Evolutionary conservation across 208 protist species (phyloP), one percentile per base, ranked within the genome.

Genomic region (Acanthamoeba triangularis): DNA sequence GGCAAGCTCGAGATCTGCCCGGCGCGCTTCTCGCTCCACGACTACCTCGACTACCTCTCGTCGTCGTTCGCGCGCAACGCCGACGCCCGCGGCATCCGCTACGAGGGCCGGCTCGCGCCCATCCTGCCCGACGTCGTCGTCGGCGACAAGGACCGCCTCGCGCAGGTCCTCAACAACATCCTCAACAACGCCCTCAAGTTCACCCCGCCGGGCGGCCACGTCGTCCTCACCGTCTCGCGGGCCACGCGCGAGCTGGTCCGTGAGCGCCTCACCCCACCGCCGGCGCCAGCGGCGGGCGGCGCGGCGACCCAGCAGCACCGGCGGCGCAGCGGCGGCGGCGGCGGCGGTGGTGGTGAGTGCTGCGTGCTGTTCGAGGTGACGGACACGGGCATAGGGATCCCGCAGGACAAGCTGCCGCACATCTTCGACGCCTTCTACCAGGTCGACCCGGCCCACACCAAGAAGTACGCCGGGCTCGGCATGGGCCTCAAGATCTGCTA

Each of bases 381-480:
- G 10, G 90, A 94, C 67, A 94, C 30, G 44, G 90, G 85, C 35
- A 92, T 92, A 11, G 85, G 85, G 20, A 92, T 92, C n/a, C 85
- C 54, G 10, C 20, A 3, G 1, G 56, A 92, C 59, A 72, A 92
- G 56, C 47, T 76, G 63, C 54, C 59, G 30, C 54, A 52, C 33
- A 92, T 92, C 85, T 92, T 92, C 37, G 85, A 92, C 25, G 59
- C 85, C 56, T 92, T 92, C 85, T 92, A 76, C 18, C 85, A 92
- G 44, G 85, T 74, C 37, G 85, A 92, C 28, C 85, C 63, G 85
- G 54, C 85, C 28, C 85, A 92, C 85, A 92, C 85, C 23, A 92
- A 92, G 63, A 92, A 92, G 63, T 92, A 76, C 44, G 13, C 59
- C 7, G 85, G 85, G 6, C 54, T 92, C 20, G 85, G 85, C 14